Evolutionary conservation across 2,329 filamentous ascomycete species (phyloP).

Genomic region (Cyclaneusma minus): DNA sequence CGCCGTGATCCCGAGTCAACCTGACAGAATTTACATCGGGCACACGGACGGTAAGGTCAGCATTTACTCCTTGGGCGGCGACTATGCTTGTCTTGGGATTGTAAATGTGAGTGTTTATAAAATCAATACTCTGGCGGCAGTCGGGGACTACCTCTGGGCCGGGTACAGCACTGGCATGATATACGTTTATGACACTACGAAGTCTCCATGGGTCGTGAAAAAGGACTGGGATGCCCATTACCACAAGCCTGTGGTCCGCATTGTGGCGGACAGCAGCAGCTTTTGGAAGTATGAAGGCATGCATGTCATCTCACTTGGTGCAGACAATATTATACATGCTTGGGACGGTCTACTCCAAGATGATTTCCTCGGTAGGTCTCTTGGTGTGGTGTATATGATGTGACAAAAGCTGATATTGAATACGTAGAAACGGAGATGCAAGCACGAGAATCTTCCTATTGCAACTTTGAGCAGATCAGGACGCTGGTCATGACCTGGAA

Average conservation of each 20-base stretch:
- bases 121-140: constrained; percentile 73
- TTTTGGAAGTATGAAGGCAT: constrained; percentile 73
- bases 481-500: constrained; percentile 90
- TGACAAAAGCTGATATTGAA: constrained; percentile 3
- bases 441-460: constrained; percentile 65
- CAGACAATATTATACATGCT: constrained; percentile 66
- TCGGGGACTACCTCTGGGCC: constrained; percentile 76
- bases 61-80: constrained; percentile 60
- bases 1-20: constrained; percentile 56
- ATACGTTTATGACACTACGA: constrained; percentile 75
- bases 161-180: constrained; percentile 90
- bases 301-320: constrained; percentile 75
- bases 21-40: constrained; percentile 73
- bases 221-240: constrained; percentile 94
- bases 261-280: constrained; percentile 65
- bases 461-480: constrained; percentile 68
- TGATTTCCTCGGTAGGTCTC: constrained; percentile 61
- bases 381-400: background rate
- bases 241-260: constrained; percentile 61
- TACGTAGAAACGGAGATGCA: constrained; percentile 66
- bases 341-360: constrained; percentile 93
- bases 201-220: constrained; percentile 73
- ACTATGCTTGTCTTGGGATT: constrained; percentile 64
- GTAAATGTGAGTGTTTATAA: constrained; percentile 88
- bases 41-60: constrained; percentile 90